phyloP scores from a whole-genome alignment of 768 basidiomycete genomes.

The Rhodotorula kratochvilovae region DNA sequence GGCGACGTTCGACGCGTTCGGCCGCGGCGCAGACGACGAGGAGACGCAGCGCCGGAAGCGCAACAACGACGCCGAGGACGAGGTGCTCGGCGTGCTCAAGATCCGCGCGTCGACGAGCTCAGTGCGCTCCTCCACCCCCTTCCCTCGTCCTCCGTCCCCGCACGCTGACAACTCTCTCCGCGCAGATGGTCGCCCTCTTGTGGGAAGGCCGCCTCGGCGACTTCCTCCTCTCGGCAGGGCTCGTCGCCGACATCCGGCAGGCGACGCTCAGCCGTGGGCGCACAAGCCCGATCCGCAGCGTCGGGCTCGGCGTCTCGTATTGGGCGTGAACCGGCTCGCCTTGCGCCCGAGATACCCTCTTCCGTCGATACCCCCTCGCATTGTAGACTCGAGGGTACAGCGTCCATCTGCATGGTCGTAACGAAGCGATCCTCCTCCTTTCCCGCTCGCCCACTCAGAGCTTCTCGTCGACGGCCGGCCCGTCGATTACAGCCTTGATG shows the following conservation, averaged over 20 bases:
- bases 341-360: neutral
- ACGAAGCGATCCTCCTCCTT: constrained; percentile 81
- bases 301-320: constrained; percentile 28
- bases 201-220: constrained; percentile 92
- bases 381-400: neutral
- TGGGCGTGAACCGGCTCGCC: constrained; percentile 8
- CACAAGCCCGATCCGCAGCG: constrained; percentile 29
- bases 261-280: constrained; percentile 22
- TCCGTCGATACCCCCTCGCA: neutral
- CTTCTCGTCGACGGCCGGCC: no score
- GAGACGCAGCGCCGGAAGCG: constrained; percentile 1
- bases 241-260: constrained; percentile 70
- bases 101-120: constrained; percentile 83
- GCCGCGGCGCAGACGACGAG: constrained; percentile 12
- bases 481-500: no score
- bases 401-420: constrained; percentile 51
- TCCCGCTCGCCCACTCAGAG: constrained; percentile 53
- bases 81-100: constrained; percentile 78
- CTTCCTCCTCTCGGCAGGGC: constrained; percentile 80
- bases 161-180: neutral
- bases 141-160: neutral
- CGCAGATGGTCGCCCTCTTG: constrained; percentile 76
- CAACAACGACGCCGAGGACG: constrained; percentile 42
- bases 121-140: constrained; percentile 52
- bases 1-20: constrained; percentile 35